Conservation (phyloP, 345 rosid genomes). For the Clausena lansium region DNA sequence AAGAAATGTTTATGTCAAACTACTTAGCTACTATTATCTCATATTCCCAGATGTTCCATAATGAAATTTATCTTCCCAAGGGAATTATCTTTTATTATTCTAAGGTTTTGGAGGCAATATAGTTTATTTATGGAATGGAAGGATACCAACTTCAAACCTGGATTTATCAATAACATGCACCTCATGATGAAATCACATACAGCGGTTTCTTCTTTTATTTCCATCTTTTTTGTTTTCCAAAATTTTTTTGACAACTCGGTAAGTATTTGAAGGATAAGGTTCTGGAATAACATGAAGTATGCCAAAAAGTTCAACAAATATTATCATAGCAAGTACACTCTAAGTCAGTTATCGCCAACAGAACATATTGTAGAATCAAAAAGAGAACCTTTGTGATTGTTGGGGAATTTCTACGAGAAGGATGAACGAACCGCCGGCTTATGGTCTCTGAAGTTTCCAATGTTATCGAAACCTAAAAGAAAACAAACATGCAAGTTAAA, state of each 20-base stretch:
- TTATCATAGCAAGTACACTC: background rate
- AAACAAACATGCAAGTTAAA: constrained; percentile 18
- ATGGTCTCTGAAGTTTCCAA: constrained; percentile 88
- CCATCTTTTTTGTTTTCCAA: background rate
- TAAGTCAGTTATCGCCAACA: background rate
- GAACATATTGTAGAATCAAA: background rate
- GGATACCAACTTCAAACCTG: background rate
- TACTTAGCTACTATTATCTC: background rate
- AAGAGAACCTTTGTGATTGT: constrained; percentile 70
- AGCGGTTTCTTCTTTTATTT: background rate
- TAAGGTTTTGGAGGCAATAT: background rate
- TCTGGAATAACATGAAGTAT: background rate
- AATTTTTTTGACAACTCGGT: background rate
- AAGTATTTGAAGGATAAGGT: background rate
- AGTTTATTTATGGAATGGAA: background rate
- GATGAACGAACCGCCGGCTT: constrained; percentile 64
- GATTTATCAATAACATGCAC: background rate
- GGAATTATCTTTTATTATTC: background rate
- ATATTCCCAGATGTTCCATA: background rate
- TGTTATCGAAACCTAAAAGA: constrained; percentile 66
- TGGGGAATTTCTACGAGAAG: constrained; percentile 83
- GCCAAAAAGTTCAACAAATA: background rate
- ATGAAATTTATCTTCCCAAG: background rate
- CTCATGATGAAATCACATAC: background rate
- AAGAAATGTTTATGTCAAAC: background rate